These are phyloP conservation scores for Rubia occidens DNA, from an alignment of 305 asterid species.

Conservation along the genomic window DNA sequence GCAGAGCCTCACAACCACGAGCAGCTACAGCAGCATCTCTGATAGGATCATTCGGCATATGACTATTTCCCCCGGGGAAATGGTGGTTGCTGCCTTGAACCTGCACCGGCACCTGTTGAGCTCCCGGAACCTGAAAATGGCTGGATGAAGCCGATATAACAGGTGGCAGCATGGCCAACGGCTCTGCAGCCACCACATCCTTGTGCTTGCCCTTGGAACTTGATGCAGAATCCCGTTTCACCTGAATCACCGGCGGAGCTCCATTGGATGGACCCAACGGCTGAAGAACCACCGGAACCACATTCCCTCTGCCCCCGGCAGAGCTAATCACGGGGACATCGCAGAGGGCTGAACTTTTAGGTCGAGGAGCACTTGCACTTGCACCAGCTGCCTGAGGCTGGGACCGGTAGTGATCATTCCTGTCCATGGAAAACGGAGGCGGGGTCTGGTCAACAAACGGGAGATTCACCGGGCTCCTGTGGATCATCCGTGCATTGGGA, in stretches of 20 bases:
- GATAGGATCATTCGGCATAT: slow-evolving; percentile 22
- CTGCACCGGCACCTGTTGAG: slow-evolving; percentile 20
- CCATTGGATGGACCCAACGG: slow-evolving; percentile 44
- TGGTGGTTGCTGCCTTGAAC: slow-evolving; percentile 26
- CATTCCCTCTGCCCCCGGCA: slow-evolving; percentile 50
- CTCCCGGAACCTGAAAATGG: slow-evolving; percentile 29
- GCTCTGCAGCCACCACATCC: slow-evolving; percentile 53
- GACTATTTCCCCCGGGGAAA: slow-evolving; percentile 23
- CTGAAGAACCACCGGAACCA: slow-evolving; percentile 68
- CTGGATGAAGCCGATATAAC: slow-evolving; percentile 35
- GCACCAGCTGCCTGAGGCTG: background rate
- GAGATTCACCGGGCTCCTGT: slow-evolving; percentile 33
- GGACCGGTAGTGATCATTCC: background rate
- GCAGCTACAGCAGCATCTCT: slow-evolving; percentile 19
- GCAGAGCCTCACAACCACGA: slow-evolving; percentile 12
- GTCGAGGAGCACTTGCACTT: slow-evolving; percentile 15
- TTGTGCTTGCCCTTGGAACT: slow-evolving; percentile 41
- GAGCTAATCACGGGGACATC: slow-evolving; percentile 36
- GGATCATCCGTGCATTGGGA: slow-evolving; percentile 65
- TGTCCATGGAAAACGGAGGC: background rate
- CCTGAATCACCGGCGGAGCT: slow-evolving; percentile 22
- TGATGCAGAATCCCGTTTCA: slow-evolving; percentile 20
- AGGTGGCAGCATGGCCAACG: slow-evolving; percentile 60
- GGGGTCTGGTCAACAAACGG: slow-evolving; percentile 32
- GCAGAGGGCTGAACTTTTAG: slow-evolving; percentile 28